Evolutionary conservation across 345 rosid genomes (phyloP).

Genomic region (Passiflora organensis): DNA sequence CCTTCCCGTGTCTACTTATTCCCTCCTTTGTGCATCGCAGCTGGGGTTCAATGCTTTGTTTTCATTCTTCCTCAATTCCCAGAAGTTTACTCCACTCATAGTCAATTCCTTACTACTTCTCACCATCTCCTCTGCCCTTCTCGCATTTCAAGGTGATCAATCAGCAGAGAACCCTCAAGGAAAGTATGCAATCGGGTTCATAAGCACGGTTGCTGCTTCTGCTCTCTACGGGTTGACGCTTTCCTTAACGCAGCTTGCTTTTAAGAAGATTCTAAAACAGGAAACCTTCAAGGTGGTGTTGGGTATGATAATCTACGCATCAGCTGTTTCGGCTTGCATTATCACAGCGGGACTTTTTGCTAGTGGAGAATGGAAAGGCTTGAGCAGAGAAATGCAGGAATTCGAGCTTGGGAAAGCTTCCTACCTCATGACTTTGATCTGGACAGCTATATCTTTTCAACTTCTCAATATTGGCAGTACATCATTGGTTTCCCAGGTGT

Average conservation of each 20-base stretch:
- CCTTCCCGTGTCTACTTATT: conserved; percentile 39
- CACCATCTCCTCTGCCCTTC: conserved; percentile 32
- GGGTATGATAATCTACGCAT: conserved; percentile 35
- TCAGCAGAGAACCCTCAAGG: conserved; percentile 11
- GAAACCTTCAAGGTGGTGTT: conserved; percentile 28
- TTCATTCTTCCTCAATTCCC: conserved; percentile 34
- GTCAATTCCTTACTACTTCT: conserved; percentile 35
- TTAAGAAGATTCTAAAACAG: conserved; percentile 37
- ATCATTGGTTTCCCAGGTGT: conserved; percentile 51
- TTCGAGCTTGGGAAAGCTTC: conserved; percentile 39
- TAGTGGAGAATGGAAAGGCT: conserved; percentile 49
- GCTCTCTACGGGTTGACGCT: conserved; percentile 39
- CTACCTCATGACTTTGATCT: conserved; percentile 40
- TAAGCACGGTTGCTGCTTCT: conserved; percentile 44
- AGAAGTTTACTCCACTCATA: conserved; percentile 43
- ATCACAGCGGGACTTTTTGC: conserved; percentile 47
- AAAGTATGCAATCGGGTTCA: conserved; percentile 31
- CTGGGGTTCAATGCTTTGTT: conserved; percentile 34
- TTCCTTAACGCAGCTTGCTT: conserved; percentile 34
- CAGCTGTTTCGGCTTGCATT: conserved; percentile 28
- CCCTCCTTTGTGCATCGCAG: conserved; percentile 42
- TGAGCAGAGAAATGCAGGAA: conserved; percentile 39
- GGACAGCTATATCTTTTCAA: conserved; percentile 42
- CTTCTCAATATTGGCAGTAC: conserved; percentile 34
- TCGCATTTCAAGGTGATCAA: conserved; percentile 26